These are phyloP conservation scores for Albugo candida DNA, from an alignment of 352 stramenopile genomes.

Conservation along the genomic window DNA sequence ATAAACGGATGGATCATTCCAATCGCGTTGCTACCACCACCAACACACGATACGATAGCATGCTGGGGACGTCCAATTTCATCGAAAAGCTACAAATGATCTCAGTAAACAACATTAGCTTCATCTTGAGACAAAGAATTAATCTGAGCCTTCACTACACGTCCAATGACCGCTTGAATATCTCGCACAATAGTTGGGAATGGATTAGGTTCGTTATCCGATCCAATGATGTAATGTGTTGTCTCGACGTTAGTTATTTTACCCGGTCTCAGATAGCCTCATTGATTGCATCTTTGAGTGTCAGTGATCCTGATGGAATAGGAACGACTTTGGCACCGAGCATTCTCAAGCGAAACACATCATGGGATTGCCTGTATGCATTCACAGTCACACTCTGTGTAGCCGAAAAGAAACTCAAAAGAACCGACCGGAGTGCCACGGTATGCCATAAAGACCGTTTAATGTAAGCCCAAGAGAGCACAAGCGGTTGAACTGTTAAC, in stretches of 20 bases:
- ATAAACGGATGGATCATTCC: constrained; percentile 96
- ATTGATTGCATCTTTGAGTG: too few species aligned
- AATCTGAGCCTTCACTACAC: constrained; percentile 81
- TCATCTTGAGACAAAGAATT: too few species aligned
- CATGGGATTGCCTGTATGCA: constrained; percentile 82
- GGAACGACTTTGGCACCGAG: too few species aligned
- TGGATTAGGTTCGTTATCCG: constrained; percentile 91
- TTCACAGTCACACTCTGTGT: constrained; percentile 43
- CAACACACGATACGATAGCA: constrained; percentile 93
- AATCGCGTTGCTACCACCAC: constrained; percentile 97
- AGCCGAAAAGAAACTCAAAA: too few species aligned
- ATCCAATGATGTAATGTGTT: constrained; percentile 98
- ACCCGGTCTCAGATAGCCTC: too few species aligned
- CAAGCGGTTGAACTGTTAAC: constrained; percentile 95
- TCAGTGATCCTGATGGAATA: too few species aligned
- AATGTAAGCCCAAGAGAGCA: constrained; percentile 92
- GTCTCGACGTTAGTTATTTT: constrained; percentile 97
- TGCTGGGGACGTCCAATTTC: constrained; percentile 90
- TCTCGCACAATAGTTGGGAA: constrained; percentile 97
- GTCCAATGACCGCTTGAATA: constrained; percentile 93
- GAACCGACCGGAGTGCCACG: too few species aligned
- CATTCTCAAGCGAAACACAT: constrained; percentile 99
- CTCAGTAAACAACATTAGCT: constrained; percentile 20
- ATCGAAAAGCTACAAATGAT: too few species aligned
- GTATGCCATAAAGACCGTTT: constrained; percentile 98